Conservation (phyloP, 2,329 filamentous ascomycete species). For the Decorospora gaudefroyi region DNA sequence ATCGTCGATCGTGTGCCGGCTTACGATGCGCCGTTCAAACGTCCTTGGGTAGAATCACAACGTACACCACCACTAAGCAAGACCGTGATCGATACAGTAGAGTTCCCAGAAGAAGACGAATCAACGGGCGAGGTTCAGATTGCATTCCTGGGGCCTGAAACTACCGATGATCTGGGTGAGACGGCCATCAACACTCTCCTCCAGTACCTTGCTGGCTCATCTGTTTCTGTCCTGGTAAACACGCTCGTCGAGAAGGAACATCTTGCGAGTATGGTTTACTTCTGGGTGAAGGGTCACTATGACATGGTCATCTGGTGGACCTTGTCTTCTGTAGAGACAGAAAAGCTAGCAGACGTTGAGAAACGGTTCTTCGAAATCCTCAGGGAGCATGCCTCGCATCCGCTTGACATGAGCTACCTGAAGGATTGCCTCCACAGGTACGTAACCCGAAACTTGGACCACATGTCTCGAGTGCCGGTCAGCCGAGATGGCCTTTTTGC, state of each 20-base stretch:
- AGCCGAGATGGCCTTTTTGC: too few relatives aligned
- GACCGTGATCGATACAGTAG: constrained; percentile 75
- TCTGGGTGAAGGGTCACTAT: constrained; percentile 77
- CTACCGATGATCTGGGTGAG: constrained; percentile 64
- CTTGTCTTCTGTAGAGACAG: constrained; percentile 82
- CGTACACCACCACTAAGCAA: constrained; percentile 73
- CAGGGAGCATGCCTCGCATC: constrained; percentile 75
- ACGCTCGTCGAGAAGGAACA: constrained; percentile 90
- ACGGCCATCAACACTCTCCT: constrained; percentile 80
- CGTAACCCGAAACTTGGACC: too few relatives aligned
- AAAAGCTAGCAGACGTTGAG: constrained; percentile 81
- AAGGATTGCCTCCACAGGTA: constrained; percentile 83
- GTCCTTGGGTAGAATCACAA: constrained; percentile 89
- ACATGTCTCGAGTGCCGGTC: too few relatives aligned
- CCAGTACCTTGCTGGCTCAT: constrained; percentile 88
- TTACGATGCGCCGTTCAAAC: constrained; percentile 73
- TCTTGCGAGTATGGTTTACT: constrained; percentile 82
- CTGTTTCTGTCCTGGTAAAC: constrained; percentile 90
- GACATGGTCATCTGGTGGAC: constrained; percentile 84
- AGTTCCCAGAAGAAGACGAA: constrained; percentile 97
- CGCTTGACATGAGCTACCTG: constrained; percentile 88
- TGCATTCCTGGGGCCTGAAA: constrained; percentile 83
- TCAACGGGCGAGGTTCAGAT: constrained; percentile 86
- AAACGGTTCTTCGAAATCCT: constrained; percentile 83
- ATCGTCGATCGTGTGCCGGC: constrained; percentile 82